Percentiles rank a stretch among this genome's conserved stretches.
Evolutionary conservation across 2,329 filamentous ascomycete species (phyloP).

Genomic region (Fusarium zealandicum): DNA sequence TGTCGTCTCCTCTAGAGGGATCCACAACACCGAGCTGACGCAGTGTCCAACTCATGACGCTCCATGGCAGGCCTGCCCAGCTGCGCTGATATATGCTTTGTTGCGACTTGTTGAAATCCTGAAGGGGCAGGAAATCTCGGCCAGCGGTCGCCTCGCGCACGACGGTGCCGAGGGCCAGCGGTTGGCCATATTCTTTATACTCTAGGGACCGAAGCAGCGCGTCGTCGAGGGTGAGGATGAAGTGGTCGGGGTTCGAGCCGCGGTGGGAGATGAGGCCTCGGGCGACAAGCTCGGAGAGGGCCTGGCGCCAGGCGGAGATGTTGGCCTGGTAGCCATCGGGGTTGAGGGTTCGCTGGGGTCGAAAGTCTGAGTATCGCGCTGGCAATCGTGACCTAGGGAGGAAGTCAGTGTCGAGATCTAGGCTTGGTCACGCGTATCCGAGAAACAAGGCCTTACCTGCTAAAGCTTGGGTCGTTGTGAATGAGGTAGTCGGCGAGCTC

Average conservation of each 20-base stretch:
- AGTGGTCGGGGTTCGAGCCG: conserved; percentile 52
- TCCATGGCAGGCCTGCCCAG: conserved; percentile 75
- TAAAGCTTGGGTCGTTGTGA: conserved; percentile 67
- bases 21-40: conserved; percentile 71
- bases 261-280: conserved; percentile 61
- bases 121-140: conserved; percentile 73
- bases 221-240: conserved; percentile 65
- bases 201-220: conserved; percentile 75
- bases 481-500: conserved; percentile 73
- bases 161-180: conserved; percentile 80
- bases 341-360: conserved; percentile 75
- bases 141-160: conserved; percentile 75
- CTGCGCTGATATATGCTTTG: conserved; percentile 76
- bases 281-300: conserved; percentile 72
- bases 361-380: conserved; percentile 89
- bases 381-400: conserved; percentile 73
- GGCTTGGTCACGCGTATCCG: not conserved
- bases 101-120: conserved; percentile 69
- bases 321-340: conserved; percentile 87
- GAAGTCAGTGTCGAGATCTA: not conserved
- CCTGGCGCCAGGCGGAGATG: conserved; percentile 78
- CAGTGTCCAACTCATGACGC: conserved; percentile 77
- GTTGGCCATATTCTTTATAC: conserved; percentile 79
- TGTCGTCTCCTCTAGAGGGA: conserved; percentile 57
- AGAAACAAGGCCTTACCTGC: conserved; percentile 52